Percentiles rank a stretch among this genome's conserved stretches.
Conservation (phyloP, 2,329 filamentous ascomycete species). For the Diplocarpon mali region DNA sequence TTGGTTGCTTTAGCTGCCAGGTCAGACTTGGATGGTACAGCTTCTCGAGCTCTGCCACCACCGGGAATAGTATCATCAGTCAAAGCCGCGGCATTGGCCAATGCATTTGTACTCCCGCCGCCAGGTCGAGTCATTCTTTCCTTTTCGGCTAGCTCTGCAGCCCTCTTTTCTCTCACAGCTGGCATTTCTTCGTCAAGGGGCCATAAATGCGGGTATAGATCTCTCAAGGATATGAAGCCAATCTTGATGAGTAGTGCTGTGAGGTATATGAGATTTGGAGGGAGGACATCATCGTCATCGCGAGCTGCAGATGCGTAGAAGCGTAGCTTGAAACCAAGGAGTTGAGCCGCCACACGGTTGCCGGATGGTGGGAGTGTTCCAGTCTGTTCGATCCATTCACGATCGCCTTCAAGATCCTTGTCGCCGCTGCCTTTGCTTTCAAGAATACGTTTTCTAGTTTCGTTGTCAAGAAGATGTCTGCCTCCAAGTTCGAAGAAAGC, state of each 20-base stretch:
- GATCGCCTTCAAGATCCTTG: constrained; percentile 40
- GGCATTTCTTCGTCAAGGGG: constrained; percentile 78
- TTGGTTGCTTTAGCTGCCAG: constrained; percentile 35
- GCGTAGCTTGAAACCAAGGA: constrained; percentile 91
- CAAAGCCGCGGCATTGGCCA: constrained; percentile 77
- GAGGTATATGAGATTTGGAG: constrained; percentile 86
- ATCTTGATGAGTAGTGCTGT: constrained; percentile 91
- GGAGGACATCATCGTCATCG: constrained; percentile 64
- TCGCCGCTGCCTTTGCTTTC: constrained; percentile 30
- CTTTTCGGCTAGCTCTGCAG: constrained; percentile 68
- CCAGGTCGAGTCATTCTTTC: constrained; percentile 62
- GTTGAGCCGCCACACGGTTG: constrained; percentile 84
- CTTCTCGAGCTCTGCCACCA: constrained; percentile 33
- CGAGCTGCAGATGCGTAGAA: constrained; percentile 82
- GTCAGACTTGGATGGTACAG: constrained; percentile 41
- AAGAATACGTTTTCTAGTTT: constrained; percentile 36
- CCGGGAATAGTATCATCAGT: constrained; percentile 63
- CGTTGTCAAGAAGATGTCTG: constrained; percentile 50
- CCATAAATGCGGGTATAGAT: constrained; percentile 87
- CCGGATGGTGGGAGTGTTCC: constrained; percentile 73
- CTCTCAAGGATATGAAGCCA: constrained; percentile 84
- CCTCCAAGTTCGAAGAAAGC: constrained; percentile 87
- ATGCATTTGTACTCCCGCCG: constrained; percentile 62
- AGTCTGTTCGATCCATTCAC: constrained; percentile 70
- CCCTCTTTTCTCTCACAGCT: constrained; percentile 53